These are phyloP conservation scores for Ormosia emarginata DNA, from an alignment of 306 rosid genomes.

Conservation along the genomic window DNA sequence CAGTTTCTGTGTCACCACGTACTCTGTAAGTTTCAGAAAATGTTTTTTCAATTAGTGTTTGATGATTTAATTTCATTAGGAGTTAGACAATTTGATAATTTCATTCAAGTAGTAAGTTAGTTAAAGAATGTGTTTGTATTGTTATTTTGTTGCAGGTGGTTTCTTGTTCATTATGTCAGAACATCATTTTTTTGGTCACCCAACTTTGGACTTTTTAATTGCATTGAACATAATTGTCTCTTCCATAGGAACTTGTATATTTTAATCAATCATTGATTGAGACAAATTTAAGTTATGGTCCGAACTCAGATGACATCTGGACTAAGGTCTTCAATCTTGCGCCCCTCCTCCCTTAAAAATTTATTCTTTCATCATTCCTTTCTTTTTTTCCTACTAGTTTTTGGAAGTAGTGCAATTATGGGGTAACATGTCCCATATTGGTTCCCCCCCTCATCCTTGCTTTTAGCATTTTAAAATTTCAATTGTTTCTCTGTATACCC, in stretches of 20 bases:
- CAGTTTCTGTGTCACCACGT: constrained; percentile 1
- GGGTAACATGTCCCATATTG: neutral
- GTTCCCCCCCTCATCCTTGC: neutral
- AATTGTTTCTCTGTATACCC: neutral
- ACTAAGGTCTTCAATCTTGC: neutral
- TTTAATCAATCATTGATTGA: constrained; percentile 4
- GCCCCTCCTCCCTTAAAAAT: neutral
- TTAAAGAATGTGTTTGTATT: neutral
- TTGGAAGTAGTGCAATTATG: neutral
- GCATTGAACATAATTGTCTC: neutral
- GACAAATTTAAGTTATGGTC: neutral
- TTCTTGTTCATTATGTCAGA: neutral
- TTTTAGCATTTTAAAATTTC: neutral
- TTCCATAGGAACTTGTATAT: neutral
- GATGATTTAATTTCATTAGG: neutral
- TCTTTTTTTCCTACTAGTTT: neutral
- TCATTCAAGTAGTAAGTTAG: neutral
- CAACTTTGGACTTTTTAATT: neutral
- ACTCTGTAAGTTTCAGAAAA: neutral
- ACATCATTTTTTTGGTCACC: neutral
- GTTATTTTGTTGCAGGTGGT: constrained; percentile 11
- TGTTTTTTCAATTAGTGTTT: neutral
- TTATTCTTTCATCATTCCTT: neutral
- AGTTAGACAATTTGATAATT: neutral
- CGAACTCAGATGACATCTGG: neutral